A percentile compares a stretch with the other conserved stretches of the same genome.
Conservation (phyloP, 2,329 filamentous ascomycete species). For the Ceratocystis harringtonii region DNA sequence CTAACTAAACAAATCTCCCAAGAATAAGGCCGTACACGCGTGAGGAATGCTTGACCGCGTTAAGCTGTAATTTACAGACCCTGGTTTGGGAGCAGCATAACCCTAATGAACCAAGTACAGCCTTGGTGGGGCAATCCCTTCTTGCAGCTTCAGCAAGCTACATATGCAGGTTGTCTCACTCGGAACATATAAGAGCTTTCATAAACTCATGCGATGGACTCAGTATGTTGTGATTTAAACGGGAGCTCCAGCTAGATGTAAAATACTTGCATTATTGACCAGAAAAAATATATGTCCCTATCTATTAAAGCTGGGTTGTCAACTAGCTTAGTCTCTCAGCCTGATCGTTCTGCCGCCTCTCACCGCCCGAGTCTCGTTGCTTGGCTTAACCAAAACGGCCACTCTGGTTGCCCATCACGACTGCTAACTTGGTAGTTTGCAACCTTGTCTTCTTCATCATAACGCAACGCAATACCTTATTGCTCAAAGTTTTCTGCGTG, state of each 20-base stretch:
- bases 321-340: background rate
- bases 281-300: no score
- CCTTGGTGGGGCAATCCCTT: background rate
- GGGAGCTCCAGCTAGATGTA: no score
- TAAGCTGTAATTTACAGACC: background rate
- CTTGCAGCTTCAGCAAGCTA: background rate
- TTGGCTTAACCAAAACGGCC: background rate
- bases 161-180: background rate
- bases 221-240: no score
- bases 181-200: background rate
- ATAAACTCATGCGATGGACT: background rate
- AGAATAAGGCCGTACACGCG: background rate
- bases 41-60: background rate
- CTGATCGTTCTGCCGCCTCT: slow-evolving; percentile 9
- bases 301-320: no score
- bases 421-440: background rate
- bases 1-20: background rate
- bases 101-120: background rate
- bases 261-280: no score
- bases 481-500: background rate
- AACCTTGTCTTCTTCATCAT: background rate
- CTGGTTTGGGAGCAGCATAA: background rate
- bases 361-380: slow-evolving; percentile 7
- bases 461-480: background rate
- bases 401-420: background rate